Percentiles rank a stretch among this genome's conserved stretches.
phyloP scores from a whole-genome alignment of 345 rosid species.

The Draba incana region DNA sequence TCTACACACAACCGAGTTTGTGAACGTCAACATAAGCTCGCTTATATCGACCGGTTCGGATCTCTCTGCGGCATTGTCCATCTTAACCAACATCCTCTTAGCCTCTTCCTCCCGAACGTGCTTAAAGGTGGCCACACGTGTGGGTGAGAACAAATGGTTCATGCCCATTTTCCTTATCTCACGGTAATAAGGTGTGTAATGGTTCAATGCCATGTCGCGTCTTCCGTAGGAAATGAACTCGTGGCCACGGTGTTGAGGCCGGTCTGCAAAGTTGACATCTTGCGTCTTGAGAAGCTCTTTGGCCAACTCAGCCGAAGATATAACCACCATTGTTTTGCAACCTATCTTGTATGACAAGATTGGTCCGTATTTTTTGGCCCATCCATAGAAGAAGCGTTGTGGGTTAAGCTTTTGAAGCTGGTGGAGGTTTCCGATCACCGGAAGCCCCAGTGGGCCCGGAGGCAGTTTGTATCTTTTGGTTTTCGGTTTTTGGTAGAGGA shows the following conservation, averaged over 20 bases:
- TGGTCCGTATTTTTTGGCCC: conserved; percentile 56
- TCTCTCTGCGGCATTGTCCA: conserved; percentile 21
- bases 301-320: conserved; percentile 51
- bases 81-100: conserved; percentile 35
- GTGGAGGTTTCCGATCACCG: conserved; percentile 58
- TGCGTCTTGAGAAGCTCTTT: conserved; percentile 48
- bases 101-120: conserved; percentile 45
- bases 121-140: conserved; percentile 42
- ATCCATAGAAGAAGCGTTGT: conserved; percentile 43
- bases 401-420: conserved; percentile 41
- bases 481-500: conserved; percentile 31
- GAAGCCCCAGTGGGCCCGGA: conserved; percentile 54
- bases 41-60: conserved; percentile 35
- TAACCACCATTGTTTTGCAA: conserved; percentile 31
- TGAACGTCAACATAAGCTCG: conserved; percentile 39
- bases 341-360: conserved; percentile 52
- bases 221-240: conserved; percentile 40
- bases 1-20: conserved; percentile 44
- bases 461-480: conserved; percentile 37
- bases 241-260: conserved; percentile 42
- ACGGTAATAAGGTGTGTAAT: conserved; percentile 41
- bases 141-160: conserved; percentile 40
- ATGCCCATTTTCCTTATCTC: conserved; percentile 44
- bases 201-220: conserved; percentile 39
- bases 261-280: conserved; percentile 38